These are phyloP conservation scores for Ophiostoma australiae DNA, from an alignment of 2,329 filamentous ascomycete species.

Conservation along the genomic window DNA sequence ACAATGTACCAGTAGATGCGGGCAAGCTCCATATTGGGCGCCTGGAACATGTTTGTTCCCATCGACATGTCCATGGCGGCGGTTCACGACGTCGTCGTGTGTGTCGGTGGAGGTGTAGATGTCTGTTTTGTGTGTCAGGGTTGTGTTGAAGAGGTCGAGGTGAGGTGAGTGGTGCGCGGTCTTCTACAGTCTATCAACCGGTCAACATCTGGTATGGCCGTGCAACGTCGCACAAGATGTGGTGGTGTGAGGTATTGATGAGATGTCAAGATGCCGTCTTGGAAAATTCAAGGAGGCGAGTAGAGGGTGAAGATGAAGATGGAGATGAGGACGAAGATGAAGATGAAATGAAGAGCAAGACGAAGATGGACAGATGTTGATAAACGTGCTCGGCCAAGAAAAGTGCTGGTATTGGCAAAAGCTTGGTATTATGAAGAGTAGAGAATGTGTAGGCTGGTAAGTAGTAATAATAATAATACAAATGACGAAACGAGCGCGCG, in stretches of 20 bases:
- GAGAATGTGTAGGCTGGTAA: neutral
- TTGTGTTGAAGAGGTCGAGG: neutral
- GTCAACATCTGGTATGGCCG: neutral
- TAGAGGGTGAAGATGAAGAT: neutral
- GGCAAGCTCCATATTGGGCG: constrained; percentile 48
- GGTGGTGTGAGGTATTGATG: neutral
- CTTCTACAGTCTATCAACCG: neutral
- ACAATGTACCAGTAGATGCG: constrained; percentile 57
- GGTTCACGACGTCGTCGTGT: neutral
- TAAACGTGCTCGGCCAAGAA: constrained; percentile 4
- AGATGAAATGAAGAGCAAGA: neutral
- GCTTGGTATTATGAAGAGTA: neutral
- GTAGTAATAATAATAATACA: neutral
- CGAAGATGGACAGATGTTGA: neutral
- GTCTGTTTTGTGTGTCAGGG: neutral
- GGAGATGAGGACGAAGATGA: neutral
- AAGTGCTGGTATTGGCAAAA: neutral
- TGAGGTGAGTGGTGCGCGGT: neutral
- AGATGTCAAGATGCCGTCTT: neutral
- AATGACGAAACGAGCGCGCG: constrained; percentile 23
- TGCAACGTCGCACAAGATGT: neutral
- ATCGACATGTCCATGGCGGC: constrained; percentile 31
- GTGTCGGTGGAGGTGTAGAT: neutral
- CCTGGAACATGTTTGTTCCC: constrained; percentile 40
- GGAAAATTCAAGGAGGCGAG: neutral